A percentile compares a stretch with the other conserved stretches of the same genome.
Conservation (phyloP, 257 asterid species). For the Anisodus acutangulus region DNA sequence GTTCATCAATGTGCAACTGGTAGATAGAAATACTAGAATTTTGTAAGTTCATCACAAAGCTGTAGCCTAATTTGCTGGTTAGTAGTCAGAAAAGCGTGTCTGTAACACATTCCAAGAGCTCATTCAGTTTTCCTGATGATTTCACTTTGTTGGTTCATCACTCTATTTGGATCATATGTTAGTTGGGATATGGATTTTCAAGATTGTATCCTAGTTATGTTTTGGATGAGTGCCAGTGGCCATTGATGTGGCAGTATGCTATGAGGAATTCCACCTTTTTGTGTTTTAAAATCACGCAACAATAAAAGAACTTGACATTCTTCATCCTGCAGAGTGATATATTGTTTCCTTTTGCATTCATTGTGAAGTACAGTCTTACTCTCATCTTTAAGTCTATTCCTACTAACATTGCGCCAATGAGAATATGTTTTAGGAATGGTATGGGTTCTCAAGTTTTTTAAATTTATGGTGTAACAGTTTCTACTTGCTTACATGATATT, state of each 20-base stretch:
- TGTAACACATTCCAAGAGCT: conserved; percentile 18
- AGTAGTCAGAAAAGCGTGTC: conserved; percentile 3
- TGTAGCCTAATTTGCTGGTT: conserved; percentile 19
- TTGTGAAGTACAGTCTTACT: background rate
- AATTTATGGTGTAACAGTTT: background rate
- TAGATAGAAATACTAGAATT: conserved; percentile 12
- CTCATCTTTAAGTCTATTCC: background rate
- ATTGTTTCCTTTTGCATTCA: background rate
- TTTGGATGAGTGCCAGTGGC: background rate
- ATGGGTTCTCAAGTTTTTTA: background rate
- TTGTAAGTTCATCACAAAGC: background rate
- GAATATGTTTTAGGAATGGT: background rate
- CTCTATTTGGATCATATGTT: conserved; percentile 10
- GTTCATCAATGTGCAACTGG: conserved; percentile 20
- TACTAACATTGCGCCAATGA: background rate
- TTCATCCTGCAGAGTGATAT: conserved; percentile 7
- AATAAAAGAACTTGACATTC: conserved; percentile 1
- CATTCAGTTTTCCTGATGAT: conserved; percentile 14
- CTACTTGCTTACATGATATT: conserved; percentile 16
- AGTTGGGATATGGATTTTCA: background rate
- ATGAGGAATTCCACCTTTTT: background rate
- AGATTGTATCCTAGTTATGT: background rate
- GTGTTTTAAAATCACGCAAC: conserved; percentile 6
- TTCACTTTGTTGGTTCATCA: conserved; percentile 2
- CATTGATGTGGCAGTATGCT: conserved; percentile 26